A percentile compares a stretch with the other conserved stretches of the same genome.
These are phyloP conservation scores for Neurospora sp. DNA, from an alignment of 495 filamentous ascomycete genomes.

Conservation along the genomic window DNA sequence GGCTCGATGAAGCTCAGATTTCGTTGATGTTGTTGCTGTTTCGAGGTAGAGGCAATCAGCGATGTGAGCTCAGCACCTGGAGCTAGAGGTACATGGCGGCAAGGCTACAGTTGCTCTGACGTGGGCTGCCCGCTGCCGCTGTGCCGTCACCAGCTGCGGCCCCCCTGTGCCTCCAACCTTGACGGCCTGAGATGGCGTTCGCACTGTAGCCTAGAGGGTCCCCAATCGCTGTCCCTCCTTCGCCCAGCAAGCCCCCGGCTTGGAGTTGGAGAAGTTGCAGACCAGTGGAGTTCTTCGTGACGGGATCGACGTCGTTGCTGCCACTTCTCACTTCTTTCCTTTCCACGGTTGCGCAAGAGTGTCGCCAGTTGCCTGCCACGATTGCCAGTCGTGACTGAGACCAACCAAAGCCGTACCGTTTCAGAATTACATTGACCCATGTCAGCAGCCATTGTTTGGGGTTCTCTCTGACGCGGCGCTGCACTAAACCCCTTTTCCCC, in stretches of 20 bases:
- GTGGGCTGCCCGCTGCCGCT: neutral
- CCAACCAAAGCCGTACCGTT: neutral
- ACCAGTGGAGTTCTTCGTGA: neutral
- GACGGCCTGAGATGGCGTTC: neutral
- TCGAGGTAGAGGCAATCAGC: neutral
- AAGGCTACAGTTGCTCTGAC: neutral
- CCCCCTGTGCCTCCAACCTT: neutral
- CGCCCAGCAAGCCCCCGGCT: neutral
- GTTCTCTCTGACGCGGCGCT: neutral
- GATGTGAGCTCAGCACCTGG: neutral
- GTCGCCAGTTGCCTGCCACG: neutral
- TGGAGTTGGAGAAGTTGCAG: neutral
- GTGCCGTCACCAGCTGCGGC: neutral
- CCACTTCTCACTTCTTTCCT: neutral
- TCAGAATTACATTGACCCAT: neutral
- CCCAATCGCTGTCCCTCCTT: neutral
- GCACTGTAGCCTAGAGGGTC: neutral
- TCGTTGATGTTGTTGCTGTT: neutral
- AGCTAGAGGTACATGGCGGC: neutral
- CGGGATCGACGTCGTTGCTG: neutral
- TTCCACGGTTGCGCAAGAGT: neutral
- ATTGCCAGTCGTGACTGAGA: neutral
- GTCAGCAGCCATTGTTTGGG: neutral
- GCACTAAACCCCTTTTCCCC: neutral
- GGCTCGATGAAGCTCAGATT: neutral